Evolutionary conservation across 805 yeast genomes (phyloP), one percentile per base, ranked within the genome.

Genomic region (Jamesozyma rosinii): DNA sequence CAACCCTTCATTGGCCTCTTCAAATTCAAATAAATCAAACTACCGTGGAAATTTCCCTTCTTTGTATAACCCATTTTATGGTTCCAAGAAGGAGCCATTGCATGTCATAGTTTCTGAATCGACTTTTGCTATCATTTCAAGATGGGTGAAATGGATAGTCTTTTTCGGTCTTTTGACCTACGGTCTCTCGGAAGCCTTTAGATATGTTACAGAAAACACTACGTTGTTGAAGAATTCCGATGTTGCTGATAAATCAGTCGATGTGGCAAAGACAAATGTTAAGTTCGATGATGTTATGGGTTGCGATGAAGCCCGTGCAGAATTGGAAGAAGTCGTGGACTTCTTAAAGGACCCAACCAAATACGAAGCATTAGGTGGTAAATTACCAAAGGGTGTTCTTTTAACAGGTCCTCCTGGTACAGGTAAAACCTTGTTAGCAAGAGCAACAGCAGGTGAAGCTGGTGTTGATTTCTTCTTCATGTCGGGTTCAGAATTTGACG

Each of bases 341-440:
- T 92, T 92, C 58, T 75, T 92, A 58, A 88, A 88, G 59, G 97
- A 92, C 63, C 98, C 99, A 18, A 78, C 95, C 17, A 84, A 86
- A 63, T 92, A 88, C 68, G 94, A 97, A 40, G 95, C 95, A 1
- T 74, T 92, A 40, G 99, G 99, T 52, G 99, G 98, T 41, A 89
- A 89, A 64, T 72, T 92, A 55, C 97, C 98, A 45, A 92, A 90
- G 63, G 99, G 99, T 71, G 95, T 92, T 5, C 69, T 92, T 46
- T 71, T 90, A 50, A 92, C 97, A 11, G 98, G 98, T 37, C 98
- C 98, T 32, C 98, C 98, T 35, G 98, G 98, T 67, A 90, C 98
- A 5, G 98, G 98, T 76, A 90, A 92, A 64, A 92, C 98, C 1
- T 71, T 90, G 52, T 75, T 92, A 50, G 97, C 97, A 0, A 79